Conservation (phyloP, 495 filamentous ascomycete species). For the Hyaloscypha variabilis region DNA sequence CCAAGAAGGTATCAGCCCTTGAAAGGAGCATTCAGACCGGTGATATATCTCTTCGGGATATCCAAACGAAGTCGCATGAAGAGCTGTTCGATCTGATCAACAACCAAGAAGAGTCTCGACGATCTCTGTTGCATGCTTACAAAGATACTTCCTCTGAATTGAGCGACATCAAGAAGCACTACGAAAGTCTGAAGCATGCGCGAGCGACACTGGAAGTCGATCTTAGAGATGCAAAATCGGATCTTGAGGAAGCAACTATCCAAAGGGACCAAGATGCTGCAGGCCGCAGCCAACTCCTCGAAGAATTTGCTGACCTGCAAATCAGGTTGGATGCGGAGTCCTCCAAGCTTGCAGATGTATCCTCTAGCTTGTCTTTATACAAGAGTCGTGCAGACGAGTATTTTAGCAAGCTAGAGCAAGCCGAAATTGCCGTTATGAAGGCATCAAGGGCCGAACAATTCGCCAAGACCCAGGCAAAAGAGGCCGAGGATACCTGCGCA, state of each 20-base stretch:
- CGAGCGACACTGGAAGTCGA: slow-evolving; percentile 85
- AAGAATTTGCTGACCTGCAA: slow-evolving; percentile 93
- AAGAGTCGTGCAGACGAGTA: slow-evolving; percentile 95
- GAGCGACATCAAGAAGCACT: slow-evolving; percentile 79
- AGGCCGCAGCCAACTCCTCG: slow-evolving; percentile 82
- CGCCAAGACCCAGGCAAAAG: slow-evolving; percentile 82
- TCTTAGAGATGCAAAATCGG: slow-evolving; percentile 79
- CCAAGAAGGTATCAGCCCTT: slow-evolving; percentile 88
- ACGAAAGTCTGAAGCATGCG: slow-evolving; percentile 81
- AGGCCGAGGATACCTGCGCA: slow-evolving; percentile 89
- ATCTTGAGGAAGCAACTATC: slow-evolving; percentile 76
- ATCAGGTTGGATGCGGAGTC: slow-evolving; percentile 89
- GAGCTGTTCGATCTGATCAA: slow-evolving; percentile 93
- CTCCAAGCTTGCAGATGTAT: slow-evolving; percentile 82
- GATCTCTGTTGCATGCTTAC: slow-evolving; percentile 78
- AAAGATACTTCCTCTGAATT: slow-evolving; percentile 85
- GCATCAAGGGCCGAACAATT: slow-evolving; percentile 91
- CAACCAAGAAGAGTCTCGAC: slow-evolving; percentile 88
- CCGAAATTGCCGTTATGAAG: slow-evolving; percentile 93
- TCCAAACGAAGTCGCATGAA: slow-evolving; percentile 92
- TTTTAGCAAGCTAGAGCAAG: slow-evolving; percentile 96
- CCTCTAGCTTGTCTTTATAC: slow-evolving; percentile 83
- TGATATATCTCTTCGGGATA: slow-evolving; percentile 87
- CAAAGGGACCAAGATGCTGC: slow-evolving; percentile 82
- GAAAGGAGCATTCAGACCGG: slow-evolving; percentile 87